These are phyloP conservation scores for Oryza glaberrima DNA, from an alignment of 176 grass and related monocot genomes.

Conservation along the genomic window DNA sequence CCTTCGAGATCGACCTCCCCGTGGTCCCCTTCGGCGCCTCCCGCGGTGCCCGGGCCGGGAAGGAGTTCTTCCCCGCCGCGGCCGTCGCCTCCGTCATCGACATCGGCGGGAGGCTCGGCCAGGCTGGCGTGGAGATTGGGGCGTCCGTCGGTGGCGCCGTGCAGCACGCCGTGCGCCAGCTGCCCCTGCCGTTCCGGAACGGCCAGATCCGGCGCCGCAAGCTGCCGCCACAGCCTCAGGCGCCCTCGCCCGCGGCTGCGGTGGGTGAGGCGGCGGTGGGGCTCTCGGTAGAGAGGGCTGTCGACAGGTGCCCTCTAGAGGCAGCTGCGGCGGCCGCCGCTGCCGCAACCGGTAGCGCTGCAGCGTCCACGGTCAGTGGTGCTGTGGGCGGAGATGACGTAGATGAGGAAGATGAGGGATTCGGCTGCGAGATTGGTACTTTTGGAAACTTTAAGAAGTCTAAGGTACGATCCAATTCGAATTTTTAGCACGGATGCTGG, in stretches of 20 bases:
- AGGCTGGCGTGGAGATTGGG: slow-evolving; percentile 88
- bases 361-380: slow-evolving; percentile 38
- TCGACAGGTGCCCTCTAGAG: slow-evolving; percentile 55
- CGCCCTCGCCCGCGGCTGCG: not conserved
- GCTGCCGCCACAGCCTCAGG: not conserved
- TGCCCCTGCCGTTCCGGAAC: slow-evolving; percentile 71
- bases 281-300: slow-evolving; percentile 29
- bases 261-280: slow-evolving; percentile 7
- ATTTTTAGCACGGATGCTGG: not conserved
- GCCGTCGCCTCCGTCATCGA: slow-evolving; percentile 74
- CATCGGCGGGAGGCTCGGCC: slow-evolving; percentile 87
- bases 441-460: slow-evolving; percentile 67
- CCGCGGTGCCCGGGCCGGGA: not conserved
- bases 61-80: slow-evolving; percentile 53
- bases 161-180: slow-evolving; percentile 79
- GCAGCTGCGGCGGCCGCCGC: slow-evolving; percentile 41
- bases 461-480: slow-evolving; percentile 51
- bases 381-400: slow-evolving; percentile 37
- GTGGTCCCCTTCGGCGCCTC: slow-evolving; percentile 40
- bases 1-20: slow-evolving; percentile 65
- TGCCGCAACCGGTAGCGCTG: slow-evolving; percentile 41
- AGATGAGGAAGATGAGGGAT: slow-evolving; percentile 71
- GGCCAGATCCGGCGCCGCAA: slow-evolving; percentile 47
- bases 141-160: slow-evolving; percentile 81
- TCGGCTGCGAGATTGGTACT: slow-evolving; percentile 61